Evolutionary conservation across 352 stramenopile species (phyloP).

Genomic region (Globisporangium camurandrum): DNA sequence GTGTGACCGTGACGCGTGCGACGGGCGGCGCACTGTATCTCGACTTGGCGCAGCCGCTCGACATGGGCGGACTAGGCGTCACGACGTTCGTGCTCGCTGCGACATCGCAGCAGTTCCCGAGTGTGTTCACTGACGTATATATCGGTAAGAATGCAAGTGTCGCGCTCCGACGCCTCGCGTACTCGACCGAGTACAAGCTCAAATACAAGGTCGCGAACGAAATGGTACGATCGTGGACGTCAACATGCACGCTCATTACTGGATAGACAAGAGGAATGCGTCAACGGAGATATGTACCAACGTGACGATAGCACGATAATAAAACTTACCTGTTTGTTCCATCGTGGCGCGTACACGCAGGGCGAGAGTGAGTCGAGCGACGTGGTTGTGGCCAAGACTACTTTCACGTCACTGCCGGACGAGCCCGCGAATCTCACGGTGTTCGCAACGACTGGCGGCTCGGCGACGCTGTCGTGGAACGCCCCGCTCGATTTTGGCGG

Average conservation of each 20-base stretch:
- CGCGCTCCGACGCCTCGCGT: conserved; percentile 23
- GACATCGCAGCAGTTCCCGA: conserved; percentile 29
- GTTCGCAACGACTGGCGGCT: conserved; percentile 25
- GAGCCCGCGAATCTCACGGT: conserved; percentile 23
- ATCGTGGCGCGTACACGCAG: too few species aligned
- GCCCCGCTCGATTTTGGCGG: conserved; percentile 50
- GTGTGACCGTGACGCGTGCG: conserved; percentile 11
- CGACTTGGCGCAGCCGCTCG: conserved; percentile 20
- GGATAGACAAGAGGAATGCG: neutral
- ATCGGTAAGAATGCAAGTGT: conserved; percentile 13
- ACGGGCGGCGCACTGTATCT: conserved; percentile 44
- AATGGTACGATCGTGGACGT: conserved; percentile 4
- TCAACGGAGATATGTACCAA: too few species aligned
- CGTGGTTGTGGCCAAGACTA: conserved; percentile 19
- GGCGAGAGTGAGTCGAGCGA: conserved; percentile 43
- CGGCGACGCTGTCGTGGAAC: conserved; percentile 31
- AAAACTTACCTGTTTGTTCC: too few species aligned
- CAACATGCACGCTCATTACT: neutral
- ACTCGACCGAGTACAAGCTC: conserved; percentile 37
- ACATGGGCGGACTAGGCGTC: conserved; percentile 27
- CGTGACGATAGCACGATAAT: too few species aligned
- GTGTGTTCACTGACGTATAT: conserved; percentile 37
- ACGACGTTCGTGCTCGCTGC: conserved; percentile 18
- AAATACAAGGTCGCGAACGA: conserved; percentile 31
- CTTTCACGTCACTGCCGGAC: conserved; percentile 33